Conservation (phyloP, 2,329 filamentous ascomycete genomes). For the Aspergillus pseudoglaucus region DNA sequence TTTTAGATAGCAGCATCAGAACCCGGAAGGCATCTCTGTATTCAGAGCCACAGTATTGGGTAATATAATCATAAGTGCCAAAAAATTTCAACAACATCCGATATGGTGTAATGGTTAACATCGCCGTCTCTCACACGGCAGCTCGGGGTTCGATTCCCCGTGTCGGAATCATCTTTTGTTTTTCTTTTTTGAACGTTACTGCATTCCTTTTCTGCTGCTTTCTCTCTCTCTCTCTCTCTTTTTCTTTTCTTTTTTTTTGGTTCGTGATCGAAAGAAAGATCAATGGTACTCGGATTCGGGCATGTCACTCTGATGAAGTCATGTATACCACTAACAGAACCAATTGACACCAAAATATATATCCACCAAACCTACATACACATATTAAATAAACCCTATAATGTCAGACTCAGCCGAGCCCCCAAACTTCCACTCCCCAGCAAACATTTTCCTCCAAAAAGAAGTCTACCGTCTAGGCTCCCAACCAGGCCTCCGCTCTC, state of each 20-base stretch:
- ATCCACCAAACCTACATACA: background rate
- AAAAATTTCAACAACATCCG: slow-evolving; percentile 5
- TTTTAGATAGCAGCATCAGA: background rate
- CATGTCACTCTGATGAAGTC: background rate
- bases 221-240: slow-evolving; percentile 2
- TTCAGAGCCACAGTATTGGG: background rate
- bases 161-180: slow-evolving; percentile 11
- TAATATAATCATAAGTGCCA: background rate
- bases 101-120: slow-evolving; percentile 20
- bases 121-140: slow-evolving; percentile 21
- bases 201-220: slow-evolving; percentile 4
- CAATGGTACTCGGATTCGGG: too few relatives aligned
- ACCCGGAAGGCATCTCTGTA: too few relatives aligned
- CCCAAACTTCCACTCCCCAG: slow-evolving; percentile 11
- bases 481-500: slow-evolving; percentile 18
- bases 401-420: background rate
- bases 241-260: slow-evolving; percentile 2
- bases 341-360: background rate
- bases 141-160: slow-evolving; percentile 22
- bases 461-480: slow-evolving; percentile 22
- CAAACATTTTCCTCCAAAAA: slow-evolving; percentile 18
- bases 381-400: background rate
- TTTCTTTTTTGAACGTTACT: slow-evolving; percentile 9
- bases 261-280: background rate
- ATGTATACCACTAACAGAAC: background rate